A percentile compares a stretch with the other conserved stretches of the same genome.
Evolutionary conservation across 768 basidiomycete genomes (phyloP).

Genomic region (Lactarius sp.): DNA sequence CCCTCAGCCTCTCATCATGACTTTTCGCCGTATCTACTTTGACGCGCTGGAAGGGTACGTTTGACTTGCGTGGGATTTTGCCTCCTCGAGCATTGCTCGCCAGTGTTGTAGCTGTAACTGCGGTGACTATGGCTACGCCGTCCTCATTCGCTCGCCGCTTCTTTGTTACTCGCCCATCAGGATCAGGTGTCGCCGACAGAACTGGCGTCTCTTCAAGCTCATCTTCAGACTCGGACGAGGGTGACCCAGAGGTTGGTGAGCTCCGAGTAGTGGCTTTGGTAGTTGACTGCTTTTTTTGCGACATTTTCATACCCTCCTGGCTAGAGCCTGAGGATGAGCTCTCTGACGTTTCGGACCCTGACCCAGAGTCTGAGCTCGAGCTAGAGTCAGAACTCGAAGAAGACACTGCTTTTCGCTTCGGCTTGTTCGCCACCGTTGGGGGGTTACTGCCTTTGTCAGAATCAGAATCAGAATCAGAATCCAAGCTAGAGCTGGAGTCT

Average conservation of each 20-base stretch:
- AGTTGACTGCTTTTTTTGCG: constrained; percentile 9
- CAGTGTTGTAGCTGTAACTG: constrained; percentile 1
- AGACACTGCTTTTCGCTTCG: not conserved
- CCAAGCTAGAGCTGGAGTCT: constrained; percentile 27
- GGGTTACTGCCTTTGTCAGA: constrained; percentile 21
- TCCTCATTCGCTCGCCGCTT: constrained; percentile 22
- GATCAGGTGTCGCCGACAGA: not conserved
- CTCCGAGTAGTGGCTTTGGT: not conserved
- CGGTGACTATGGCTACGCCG: constrained; percentile 12
- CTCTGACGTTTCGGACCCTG: constrained; percentile 19
- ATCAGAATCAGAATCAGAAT: constrained; percentile 8
- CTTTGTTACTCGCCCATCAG: constrained; percentile 9
- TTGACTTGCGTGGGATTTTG: constrained; percentile 37
- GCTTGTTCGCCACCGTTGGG: constrained; percentile 16
- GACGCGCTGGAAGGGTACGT: constrained; percentile 76
- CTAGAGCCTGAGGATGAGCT: constrained; percentile 8
- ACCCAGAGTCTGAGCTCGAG: constrained; percentile 26
- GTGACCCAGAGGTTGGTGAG: constrained; percentile 26
- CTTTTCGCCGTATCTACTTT: constrained; percentile 56
- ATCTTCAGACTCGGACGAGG: constrained; percentile 19
- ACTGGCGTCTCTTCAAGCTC: constrained; percentile 15
- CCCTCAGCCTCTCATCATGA: constrained; percentile 44
- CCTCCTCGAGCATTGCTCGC: constrained; percentile 29
- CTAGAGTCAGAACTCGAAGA: constrained; percentile 19
- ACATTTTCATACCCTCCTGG: constrained; percentile 7